Evolutionary conservation across 2,329 filamentous ascomycete genomes (phyloP).

Genomic region (Aspergillus cejpii): DNA sequence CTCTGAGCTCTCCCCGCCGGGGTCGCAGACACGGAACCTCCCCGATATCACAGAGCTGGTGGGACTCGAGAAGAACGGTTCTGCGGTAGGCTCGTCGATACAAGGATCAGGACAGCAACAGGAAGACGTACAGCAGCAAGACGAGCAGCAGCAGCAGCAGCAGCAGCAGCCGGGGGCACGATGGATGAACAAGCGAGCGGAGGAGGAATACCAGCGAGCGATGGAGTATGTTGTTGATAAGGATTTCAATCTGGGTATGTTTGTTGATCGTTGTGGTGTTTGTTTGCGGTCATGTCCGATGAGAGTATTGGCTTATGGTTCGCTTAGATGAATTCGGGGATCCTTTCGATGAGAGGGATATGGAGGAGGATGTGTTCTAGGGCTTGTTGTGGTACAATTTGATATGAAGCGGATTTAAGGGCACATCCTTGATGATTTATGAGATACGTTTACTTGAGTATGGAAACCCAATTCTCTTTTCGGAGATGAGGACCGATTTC

Average conservation of each 20-base stretch:
- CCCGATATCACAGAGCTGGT: constrained; percentile 1
- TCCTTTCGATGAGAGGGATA: constrained; percentile 40
- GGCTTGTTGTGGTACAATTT: neutral
- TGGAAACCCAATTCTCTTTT: neutral
- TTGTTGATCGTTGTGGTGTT: neutral
- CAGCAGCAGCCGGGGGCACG: constrained; percentile 45
- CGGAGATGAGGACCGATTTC: too few relatives aligned
- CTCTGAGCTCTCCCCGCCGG: constrained; percentile 51
- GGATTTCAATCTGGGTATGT: constrained; percentile 46
- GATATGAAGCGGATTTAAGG: too few relatives aligned
- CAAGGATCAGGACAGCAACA: constrained; percentile 9
- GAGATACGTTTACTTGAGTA: neutral
- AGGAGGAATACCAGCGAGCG: constrained; percentile 50
- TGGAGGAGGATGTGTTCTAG: constrained; percentile 23
- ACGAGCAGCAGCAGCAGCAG: constrained; percentile 13
- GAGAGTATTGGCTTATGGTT: neutral
- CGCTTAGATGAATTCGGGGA: constrained; percentile 42
- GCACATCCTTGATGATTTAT: constrained; percentile 5
- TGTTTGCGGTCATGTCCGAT: neutral
- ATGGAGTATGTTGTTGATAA: constrained; percentile 48
- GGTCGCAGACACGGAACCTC: constrained; percentile 39
- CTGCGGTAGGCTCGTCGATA: neutral
- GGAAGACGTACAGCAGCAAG: too few relatives aligned
- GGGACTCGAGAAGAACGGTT: neutral
- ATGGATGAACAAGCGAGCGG: constrained; percentile 52